A percentile compares a stretch with the other conserved stretches of the same genome.
Conservation (phyloP, 2,329 filamentous ascomycete genomes). For the Neocucurbitaria cava region DNA sequence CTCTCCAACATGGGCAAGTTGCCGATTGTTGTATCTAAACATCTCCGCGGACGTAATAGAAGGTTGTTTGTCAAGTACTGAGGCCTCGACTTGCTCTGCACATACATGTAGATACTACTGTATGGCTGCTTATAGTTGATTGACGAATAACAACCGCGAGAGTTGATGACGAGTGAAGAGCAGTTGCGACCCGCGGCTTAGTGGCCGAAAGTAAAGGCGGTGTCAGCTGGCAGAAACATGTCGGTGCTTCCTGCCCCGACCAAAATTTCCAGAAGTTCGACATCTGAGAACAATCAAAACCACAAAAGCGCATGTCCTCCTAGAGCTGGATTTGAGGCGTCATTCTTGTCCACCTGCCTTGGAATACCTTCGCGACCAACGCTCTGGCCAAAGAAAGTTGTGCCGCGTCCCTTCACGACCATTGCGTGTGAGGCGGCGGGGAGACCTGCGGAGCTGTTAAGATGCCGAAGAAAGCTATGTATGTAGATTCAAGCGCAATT, state of each 20-base stretch:
- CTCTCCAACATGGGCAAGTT: not conserved
- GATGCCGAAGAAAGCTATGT: conserved; percentile 51
- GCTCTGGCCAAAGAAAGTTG: not conserved
- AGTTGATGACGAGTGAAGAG: too few relatives aligned
- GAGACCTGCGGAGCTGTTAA: conserved; percentile 40
- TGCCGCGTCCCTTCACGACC: not conserved
- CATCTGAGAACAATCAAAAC: not conserved
- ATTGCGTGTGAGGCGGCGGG: conserved; percentile 31
- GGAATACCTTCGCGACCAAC: conserved; percentile 5
- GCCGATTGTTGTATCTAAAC: not conserved
- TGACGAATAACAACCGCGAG: too few relatives aligned
- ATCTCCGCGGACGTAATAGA: not conserved
- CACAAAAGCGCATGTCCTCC: conserved; percentile 5
- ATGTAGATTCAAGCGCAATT: conserved; percentile 9
- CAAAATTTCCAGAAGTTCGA: not conserved
- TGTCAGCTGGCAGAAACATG: not conserved
- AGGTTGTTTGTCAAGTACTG: not conserved
- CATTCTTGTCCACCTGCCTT: not conserved
- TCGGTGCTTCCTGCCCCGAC: not conserved
- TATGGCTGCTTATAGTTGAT: too few relatives aligned
- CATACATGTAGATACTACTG: too few relatives aligned
- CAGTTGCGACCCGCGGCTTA: too few relatives aligned
- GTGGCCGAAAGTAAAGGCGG: not conserved
- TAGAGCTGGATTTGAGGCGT: not conserved
- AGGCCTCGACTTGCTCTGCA: not conserved